These are phyloP conservation scores for Eucalyptus urophylla DNA, from an alignment of 345 rosid species.

Conservation along the genomic window DNA sequence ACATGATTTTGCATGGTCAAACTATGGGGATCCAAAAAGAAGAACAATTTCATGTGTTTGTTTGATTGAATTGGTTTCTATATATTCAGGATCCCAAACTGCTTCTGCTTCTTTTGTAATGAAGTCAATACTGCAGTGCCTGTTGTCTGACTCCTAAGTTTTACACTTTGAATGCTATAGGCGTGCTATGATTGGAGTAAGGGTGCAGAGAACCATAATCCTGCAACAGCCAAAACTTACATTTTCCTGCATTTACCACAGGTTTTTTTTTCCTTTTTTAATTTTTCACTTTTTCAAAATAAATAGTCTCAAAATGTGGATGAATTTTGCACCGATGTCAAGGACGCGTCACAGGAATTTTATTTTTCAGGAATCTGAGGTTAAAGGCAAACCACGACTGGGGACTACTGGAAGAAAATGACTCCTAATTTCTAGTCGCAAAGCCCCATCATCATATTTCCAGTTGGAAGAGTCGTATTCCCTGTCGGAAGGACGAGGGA, in stretches of 20 bases:
- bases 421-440: not conserved
- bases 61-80: not conserved
- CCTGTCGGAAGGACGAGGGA: not conserved
- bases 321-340: not conserved
- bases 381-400: conserved; percentile 7
- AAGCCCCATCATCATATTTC: not conserved
- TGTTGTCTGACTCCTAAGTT: not conserved
- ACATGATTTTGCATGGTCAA: not conserved
- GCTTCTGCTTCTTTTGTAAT: not conserved
- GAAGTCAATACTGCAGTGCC: not conserved
- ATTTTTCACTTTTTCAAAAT: not conserved
- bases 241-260: conserved; percentile 60
- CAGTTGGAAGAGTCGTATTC: not conserved
- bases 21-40: not conserved
- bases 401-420: conserved; percentile 2
- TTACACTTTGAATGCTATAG: conserved; percentile 12
- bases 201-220: conserved; percentile 79
- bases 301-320: not conserved
- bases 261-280: conserved; percentile 5
- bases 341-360: not conserved
- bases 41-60: not conserved
- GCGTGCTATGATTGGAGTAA: conserved; percentile 97
- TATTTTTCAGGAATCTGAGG: conserved; percentile 4
- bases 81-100: not conserved
- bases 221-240: conserved; percentile 44